phyloP scores from a whole-genome alignment of 2,329 filamentous ascomycete genomes.

The Tolypocladium ophioglossoides region DNA sequence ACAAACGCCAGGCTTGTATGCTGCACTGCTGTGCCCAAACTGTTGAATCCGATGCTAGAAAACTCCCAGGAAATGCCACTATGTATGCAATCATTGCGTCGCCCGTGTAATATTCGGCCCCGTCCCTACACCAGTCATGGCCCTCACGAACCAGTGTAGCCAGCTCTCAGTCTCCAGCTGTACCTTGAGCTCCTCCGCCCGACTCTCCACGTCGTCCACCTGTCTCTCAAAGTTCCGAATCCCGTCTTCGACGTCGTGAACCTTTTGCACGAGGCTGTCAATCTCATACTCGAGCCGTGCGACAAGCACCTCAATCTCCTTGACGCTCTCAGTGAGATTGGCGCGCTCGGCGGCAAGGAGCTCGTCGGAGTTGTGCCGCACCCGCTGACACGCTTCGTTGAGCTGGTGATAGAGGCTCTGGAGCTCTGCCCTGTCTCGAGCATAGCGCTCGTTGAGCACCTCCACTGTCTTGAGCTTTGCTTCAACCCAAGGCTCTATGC shows the following conservation, averaged over 20 bases:
- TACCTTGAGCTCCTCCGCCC: slow-evolving; percentile 50
- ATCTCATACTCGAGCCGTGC: slow-evolving; percentile 92
- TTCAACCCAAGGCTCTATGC: slow-evolving; percentile 51
- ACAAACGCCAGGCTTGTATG: neutral
- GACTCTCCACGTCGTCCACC: slow-evolving; percentile 58
- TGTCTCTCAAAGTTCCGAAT: slow-evolving; percentile 70
- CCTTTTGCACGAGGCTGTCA: slow-evolving; percentile 63
- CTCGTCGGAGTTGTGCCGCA: slow-evolving; percentile 58
- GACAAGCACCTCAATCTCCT: slow-evolving; percentile 69
- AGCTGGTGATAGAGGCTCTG: slow-evolving; percentile 59
- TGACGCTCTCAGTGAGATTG: slow-evolving; percentile 58
- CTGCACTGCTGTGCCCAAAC: neutral
- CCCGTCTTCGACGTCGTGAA: slow-evolving; percentile 79
- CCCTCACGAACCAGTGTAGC: slow-evolving; percentile 53
- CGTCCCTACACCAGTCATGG: slow-evolving; percentile 49
- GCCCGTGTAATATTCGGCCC: slow-evolving; percentile 42
- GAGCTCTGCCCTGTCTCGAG: slow-evolving; percentile 53
- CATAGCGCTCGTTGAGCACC: slow-evolving; percentile 50
- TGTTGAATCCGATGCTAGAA: neutral
- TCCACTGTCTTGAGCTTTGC: slow-evolving; percentile 45
- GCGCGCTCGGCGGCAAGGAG: slow-evolving; percentile 59
- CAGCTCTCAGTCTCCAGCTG: slow-evolving; percentile 55
- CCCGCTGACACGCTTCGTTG: slow-evolving; percentile 56
- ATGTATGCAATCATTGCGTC: slow-evolving; percentile 7
- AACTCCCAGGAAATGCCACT: neutral